Evolutionary conservation across 2,329 filamentous ascomycete genomes (phyloP).

Genomic region (Albophoma yamanashiensis): DNA sequence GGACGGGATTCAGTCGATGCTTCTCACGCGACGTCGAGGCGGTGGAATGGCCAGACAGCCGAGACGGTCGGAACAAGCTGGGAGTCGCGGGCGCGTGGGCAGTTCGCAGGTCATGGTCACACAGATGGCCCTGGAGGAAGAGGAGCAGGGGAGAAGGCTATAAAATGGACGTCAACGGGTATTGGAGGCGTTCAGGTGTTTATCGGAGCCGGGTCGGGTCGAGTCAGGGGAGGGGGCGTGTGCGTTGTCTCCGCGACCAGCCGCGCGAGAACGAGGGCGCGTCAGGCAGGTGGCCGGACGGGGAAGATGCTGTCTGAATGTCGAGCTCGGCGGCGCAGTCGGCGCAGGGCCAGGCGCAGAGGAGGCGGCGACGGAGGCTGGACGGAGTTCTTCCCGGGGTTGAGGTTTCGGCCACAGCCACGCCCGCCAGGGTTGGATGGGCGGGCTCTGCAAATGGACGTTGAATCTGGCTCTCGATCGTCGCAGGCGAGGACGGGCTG

Average conservation of each 20-base stretch:
- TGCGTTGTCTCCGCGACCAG: background rate
- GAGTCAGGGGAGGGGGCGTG: background rate
- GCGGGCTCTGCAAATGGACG: background rate
- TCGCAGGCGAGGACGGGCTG: background rate
- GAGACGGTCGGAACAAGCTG: background rate
- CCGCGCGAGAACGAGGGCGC: background rate
- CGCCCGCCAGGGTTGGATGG: background rate
- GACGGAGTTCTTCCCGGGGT: background rate
- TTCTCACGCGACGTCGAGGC: background rate
- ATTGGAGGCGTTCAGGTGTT: background rate
- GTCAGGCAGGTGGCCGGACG: background rate
- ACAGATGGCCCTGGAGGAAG: background rate
- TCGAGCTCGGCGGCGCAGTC: background rate
- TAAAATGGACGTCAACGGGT: background rate
- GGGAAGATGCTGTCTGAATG: background rate
- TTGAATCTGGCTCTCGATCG: background rate
- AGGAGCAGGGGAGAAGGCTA: background rate
- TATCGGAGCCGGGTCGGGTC: background rate
- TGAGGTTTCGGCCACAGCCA: background rate
- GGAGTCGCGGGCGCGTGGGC: background rate
- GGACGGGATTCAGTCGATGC: background rate
- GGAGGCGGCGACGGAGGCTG: background rate
- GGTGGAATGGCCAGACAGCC: background rate
- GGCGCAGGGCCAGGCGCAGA: background rate
- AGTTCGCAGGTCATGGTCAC: slow-evolving; percentile 4